These are phyloP conservation scores for Exophiala sideris DNA, from an alignment of 2,329 filamentous ascomycete species.

Conservation along the genomic window DNA sequence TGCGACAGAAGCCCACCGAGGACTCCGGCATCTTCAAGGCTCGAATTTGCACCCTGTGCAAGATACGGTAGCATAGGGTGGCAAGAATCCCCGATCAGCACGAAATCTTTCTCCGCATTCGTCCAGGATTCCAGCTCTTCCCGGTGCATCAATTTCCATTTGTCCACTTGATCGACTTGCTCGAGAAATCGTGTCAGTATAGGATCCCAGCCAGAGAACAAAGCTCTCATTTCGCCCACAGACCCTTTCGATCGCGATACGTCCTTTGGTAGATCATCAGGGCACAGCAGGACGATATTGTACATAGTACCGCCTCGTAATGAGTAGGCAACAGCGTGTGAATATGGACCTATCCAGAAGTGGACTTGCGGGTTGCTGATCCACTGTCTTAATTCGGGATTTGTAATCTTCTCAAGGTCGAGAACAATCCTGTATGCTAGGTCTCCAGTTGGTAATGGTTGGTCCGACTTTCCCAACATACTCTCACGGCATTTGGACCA, in stretches of 20 bases:
- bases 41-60: slow-evolving; percentile 65
- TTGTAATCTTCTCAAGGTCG: slow-evolving; percentile 47
- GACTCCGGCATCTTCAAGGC: slow-evolving; percentile 61
- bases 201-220: slow-evolving; percentile 36
- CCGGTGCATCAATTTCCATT: slow-evolving; percentile 49
- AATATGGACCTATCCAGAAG: slow-evolving; percentile 55
- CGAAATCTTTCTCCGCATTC: slow-evolving; percentile 27
- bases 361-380: slow-evolving; percentile 49
- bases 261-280: slow-evolving; percentile 41
- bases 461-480: slow-evolving; percentile 44
- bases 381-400: slow-evolving; percentile 46
- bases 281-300: slow-evolving; percentile 48
- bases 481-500: slow-evolving; percentile 45
- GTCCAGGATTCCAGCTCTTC: slow-evolving; percentile 20
- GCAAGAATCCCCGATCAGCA: slow-evolving; percentile 62
- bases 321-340: slow-evolving; percentile 52
- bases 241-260: slow-evolving; percentile 36
- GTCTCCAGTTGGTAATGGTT: slow-evolving; percentile 53
- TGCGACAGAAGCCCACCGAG: not conserved
- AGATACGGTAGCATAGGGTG: slow-evolving; percentile 67
- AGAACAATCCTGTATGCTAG: slow-evolving; percentile 56
- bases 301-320: slow-evolving; percentile 44
- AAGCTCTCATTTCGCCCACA: slow-evolving; percentile 30
- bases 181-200: slow-evolving; percentile 30
- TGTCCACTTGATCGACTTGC: slow-evolving; percentile 27